Percentiles rank a stretch among this genome's conserved stretches.
Evolutionary conservation across 371 early-diverging fungal genomes (phyloP).

Genomic region (Rozella allomycis): DNA sequence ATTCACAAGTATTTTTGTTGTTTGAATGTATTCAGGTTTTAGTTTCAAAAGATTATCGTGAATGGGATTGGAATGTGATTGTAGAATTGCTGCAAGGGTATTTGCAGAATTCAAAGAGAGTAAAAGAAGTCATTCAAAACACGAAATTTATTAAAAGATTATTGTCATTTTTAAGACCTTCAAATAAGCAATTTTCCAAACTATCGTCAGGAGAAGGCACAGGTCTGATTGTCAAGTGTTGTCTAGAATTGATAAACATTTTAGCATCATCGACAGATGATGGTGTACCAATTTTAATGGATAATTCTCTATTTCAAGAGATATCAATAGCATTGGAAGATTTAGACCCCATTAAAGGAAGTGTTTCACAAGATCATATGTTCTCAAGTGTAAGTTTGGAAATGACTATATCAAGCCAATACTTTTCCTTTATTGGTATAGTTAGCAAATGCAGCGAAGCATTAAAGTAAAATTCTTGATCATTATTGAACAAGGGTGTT

Average conservation of each 20-base stretch:
- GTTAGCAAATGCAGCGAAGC: constrained; percentile 42
- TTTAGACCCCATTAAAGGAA: background rate
- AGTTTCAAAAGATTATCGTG: constrained; percentile 42
- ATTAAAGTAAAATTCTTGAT: constrained; percentile 13
- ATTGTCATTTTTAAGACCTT: constrained; percentile 48
- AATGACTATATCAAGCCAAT: constrained; percentile 42
- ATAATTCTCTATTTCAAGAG: constrained; percentile 3
- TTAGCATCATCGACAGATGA: constrained; percentile 1
- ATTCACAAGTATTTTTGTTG: constrained; percentile 34
- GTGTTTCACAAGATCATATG: constrained; percentile 27
- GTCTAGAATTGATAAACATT: background rate
- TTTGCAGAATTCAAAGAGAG: constrained; percentile 37
- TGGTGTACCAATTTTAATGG: background rate
- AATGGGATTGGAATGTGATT: constrained; percentile 65
- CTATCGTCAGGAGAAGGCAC: constrained; percentile 21
- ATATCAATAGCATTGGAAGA: constrained; percentile 8
- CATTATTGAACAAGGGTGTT: constrained; percentile 12
- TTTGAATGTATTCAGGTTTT: constrained; percentile 5
- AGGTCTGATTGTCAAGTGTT: background rate
- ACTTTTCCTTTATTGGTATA: constrained; percentile 50
- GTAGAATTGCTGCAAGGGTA: constrained; percentile 52
- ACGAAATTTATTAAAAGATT: constrained; percentile 53
- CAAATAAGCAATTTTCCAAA: constrained; percentile 45
- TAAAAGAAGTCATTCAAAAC: constrained; percentile 52
- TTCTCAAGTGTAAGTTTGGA: constrained; percentile 56